A percentile compares a stretch with the other conserved stretches of the same genome.
These are phyloP conservation scores for Silene coronaria DNA, from an alignment of 179 eudicot species.

Conservation along the genomic window DNA sequence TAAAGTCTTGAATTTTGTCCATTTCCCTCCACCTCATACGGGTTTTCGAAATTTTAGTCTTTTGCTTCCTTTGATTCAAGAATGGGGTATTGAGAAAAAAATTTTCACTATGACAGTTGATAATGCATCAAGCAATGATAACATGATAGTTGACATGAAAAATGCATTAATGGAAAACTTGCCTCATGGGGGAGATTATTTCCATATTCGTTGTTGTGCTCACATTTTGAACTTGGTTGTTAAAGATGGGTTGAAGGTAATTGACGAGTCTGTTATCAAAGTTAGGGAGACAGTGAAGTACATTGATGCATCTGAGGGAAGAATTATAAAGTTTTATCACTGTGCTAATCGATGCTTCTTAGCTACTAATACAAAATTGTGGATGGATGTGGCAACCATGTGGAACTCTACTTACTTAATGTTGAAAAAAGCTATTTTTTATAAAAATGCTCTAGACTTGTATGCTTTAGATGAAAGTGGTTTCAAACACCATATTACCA, in stretches of 20 bases:
- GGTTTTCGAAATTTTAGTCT: neutral
- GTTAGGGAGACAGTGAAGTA: neutral
- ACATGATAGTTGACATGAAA: no score
- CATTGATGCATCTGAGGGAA: constrained; percentile 1
- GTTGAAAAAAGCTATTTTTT: neutral
- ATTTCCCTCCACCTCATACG: neutral
- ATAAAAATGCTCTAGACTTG: no score
- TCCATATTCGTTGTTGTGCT: constrained; percentile 3
- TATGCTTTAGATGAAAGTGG: no score
- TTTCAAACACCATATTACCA: no score
- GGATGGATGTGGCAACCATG: neutral
- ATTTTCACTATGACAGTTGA: neutral
- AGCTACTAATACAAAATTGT: neutral
- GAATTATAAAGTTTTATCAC: no score
- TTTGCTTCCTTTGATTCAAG: neutral
- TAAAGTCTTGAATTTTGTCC: neutral
- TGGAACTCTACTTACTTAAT: neutral
- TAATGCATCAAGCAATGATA: neutral
- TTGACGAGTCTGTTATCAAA: neutral
- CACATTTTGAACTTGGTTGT: constrained; percentile 3
- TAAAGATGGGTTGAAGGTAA: neutral
- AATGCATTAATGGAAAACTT: neutral
- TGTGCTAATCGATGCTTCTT: neutral
- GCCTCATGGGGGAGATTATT: neutral
- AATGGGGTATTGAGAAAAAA: neutral